These are phyloP conservation scores for Isabelozyma pseudorhagii DNA, from an alignment of 805 yeast species.

Conservation along the genomic window DNA sequence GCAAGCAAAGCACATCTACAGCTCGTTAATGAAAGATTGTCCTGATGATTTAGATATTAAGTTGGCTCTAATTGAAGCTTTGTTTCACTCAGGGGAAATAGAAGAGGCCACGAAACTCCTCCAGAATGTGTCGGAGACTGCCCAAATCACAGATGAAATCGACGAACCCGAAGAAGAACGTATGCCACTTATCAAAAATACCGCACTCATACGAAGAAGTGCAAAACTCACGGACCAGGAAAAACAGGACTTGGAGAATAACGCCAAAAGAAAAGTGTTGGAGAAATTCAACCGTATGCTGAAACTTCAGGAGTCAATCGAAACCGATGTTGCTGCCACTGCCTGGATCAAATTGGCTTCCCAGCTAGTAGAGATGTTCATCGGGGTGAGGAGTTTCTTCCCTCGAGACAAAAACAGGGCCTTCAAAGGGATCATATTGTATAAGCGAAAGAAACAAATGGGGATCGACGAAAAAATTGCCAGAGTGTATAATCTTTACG, in stretches of 20 bases:
- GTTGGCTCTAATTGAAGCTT: constrained; percentile 78
- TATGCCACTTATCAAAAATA: constrained; percentile 13
- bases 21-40: constrained; percentile 49
- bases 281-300: constrained; percentile 55
- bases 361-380: constrained; percentile 79
- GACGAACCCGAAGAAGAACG: constrained; percentile 5
- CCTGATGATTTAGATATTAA: constrained; percentile 70
- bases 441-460: constrained; percentile 58
- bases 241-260: constrained; percentile 51
- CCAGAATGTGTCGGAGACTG: constrained; percentile 40
- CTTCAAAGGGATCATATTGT: constrained; percentile 64
- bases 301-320: constrained; percentile 40
- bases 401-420: constrained; percentile 69
- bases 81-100: constrained; percentile 60
- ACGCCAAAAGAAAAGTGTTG: constrained; percentile 54
- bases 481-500: constrained; percentile 62
- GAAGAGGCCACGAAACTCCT: constrained; percentile 55
- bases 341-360: constrained; percentile 85
- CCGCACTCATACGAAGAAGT: constrained; percentile 5
- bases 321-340: constrained; percentile 56
- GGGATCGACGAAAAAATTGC: constrained; percentile 72
- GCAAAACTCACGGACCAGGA: constrained; percentile 41
- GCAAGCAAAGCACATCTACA: constrained; percentile 60
- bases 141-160: not conserved
- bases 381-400: constrained; percentile 73